A percentile compares a stretch with the other conserved stretches of the same genome.
These are phyloP conservation scores for Carpinus fangiana DNA, from an alignment of 306 rosid genomes.

Conservation along the genomic window DNA sequence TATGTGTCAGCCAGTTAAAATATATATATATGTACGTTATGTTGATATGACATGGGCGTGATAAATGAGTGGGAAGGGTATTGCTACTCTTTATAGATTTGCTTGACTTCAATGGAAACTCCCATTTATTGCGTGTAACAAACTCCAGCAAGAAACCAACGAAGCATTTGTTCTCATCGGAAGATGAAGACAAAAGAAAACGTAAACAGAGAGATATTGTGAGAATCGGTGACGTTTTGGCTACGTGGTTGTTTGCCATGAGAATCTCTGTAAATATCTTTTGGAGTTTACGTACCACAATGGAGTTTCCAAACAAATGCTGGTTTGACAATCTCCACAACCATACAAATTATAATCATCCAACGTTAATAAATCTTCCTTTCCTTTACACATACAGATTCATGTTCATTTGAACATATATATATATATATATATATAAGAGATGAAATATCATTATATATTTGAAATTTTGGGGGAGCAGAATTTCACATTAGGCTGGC, in stretches of 20 bases:
- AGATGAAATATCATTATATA: background rate
- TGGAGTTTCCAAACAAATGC: slow-evolving; percentile 4
- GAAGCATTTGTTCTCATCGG: background rate
- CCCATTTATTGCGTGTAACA: background rate
- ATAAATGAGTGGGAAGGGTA: no score
- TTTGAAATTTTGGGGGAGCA: background rate
- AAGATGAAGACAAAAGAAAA: slow-evolving; percentile 1
- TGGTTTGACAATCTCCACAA: background rate
- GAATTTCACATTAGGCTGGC: background rate
- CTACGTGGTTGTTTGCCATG: background rate
- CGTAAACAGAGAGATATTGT: background rate
- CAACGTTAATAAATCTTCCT: no score
- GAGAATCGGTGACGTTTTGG: background rate
- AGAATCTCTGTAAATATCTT: background rate
- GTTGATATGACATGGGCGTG: no score
- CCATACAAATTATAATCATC: background rate
- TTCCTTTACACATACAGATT: no score
- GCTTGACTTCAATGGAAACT: background rate
- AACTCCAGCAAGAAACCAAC: background rate
- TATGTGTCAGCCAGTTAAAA: no score
- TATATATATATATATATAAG: background rate
- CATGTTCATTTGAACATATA: no score
- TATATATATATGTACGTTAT: no score
- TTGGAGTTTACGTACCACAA: background rate
- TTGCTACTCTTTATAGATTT: no score